These are phyloP conservation scores for Candida nitratophila DNA, from an alignment of 805 yeast genomes.

Conservation along the genomic window DNA sequence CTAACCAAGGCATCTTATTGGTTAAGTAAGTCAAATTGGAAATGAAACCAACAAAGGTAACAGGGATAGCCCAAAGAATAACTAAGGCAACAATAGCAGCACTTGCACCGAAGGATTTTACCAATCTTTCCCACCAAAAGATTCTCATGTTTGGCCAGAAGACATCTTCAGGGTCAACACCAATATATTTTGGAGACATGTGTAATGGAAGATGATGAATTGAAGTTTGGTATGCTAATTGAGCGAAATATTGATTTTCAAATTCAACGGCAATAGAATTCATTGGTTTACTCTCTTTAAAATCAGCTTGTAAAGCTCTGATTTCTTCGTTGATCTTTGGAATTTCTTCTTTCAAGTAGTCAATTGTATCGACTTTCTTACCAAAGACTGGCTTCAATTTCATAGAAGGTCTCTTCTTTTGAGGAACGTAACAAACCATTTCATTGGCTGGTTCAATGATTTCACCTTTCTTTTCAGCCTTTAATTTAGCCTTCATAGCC, in stretches of 20 bases:
- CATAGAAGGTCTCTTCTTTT: slow-evolving; percentile 60
- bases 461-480: slow-evolving; percentile 61
- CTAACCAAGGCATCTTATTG: slow-evolving; percentile 45
- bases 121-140: slow-evolving; percentile 72
- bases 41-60: slow-evolving; percentile 69
- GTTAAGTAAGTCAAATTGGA: slow-evolving; percentile 62
- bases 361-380: slow-evolving; percentile 56
- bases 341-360: slow-evolving; percentile 48
- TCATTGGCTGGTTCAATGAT: slow-evolving; percentile 38
- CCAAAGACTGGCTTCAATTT: slow-evolving; percentile 37
- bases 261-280: slow-evolving; percentile 78
- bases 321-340: slow-evolving; percentile 54
- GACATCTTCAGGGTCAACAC: slow-evolving; percentile 56
- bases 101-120: slow-evolving; percentile 44
- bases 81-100: slow-evolving; percentile 50
- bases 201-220: slow-evolving; percentile 62
- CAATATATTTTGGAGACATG: slow-evolving; percentile 53
- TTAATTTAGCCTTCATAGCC: slow-evolving; percentile 57
- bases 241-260: slow-evolving; percentile 69
- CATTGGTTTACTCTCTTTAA: slow-evolving; percentile 48
- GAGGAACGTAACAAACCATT: slow-evolving; percentile 52
- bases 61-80: slow-evolving; percentile 70
- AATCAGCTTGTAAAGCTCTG: slow-evolving; percentile 43
- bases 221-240: slow-evolving; percentile 58
- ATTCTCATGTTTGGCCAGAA: slow-evolving; percentile 69